Evolutionary conservation across 805 yeast species (phyloP), one percentile per base, ranked within the genome.

Genomic region (Wickerhamiella dianesei): DNA sequence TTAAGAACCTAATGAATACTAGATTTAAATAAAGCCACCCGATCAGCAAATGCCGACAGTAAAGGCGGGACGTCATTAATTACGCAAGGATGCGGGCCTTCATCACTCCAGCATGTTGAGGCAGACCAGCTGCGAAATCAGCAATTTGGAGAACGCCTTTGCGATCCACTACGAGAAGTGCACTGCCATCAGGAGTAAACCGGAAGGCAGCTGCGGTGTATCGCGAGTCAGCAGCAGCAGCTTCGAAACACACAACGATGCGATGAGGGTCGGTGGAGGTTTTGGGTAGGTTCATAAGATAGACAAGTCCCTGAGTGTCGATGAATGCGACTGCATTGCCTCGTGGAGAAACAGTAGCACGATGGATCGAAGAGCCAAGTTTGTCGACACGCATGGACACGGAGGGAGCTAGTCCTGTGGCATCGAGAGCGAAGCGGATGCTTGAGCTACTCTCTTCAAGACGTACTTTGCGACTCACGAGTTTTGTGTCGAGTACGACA

Each of bases 51-150:
- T n/a, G n/a, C n/a, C n/a, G n/a, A n/a, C n/a, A n/a, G n/a, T n/a
- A n/a, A n/a, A n/a, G n/a, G n/a, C n/a, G n/a, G n/a, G n/a, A n/a
- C 2, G 5, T n/a, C 14, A 41, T 18, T 22, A 43, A 46, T 36
- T 32, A 54, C 13, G 48, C 41, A 37, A 62, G 48, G 2, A 59
- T 47, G 17, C 64, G 56, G 36, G 64, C 55, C 37, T 58, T 60
- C 35, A 61, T 60, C 21, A 63, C 54, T 1, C 65, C 66, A 5
- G 62, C 59, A 21, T 53, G 61, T 52, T 77, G 79, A 12, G 92
- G 92, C 19, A 79, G 63, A 2, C 94, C 95, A 45, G 86, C 88
- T 13, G 92, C 82, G 64, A 87, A 88, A 64, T 88, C 96, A 54
- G 82, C 84, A 29, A 87, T 75, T 51, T 79, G 79, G 41, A 87